phyloP scores from a whole-genome alignment of 345 rosid genomes.

The Noccaea caerulescens region DNA sequence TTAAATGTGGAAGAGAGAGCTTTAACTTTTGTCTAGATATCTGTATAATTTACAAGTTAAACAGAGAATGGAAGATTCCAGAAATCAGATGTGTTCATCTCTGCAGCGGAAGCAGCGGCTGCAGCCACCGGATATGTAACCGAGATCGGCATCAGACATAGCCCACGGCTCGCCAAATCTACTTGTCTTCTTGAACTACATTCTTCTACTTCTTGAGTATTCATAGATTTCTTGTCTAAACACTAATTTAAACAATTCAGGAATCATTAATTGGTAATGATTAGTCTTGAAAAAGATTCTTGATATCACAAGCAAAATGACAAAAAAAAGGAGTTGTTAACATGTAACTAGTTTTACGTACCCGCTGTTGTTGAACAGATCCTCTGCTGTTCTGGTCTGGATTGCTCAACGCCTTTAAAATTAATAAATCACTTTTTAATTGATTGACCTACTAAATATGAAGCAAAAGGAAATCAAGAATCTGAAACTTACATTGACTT shows the following conservation, averaged over 20 bases:
- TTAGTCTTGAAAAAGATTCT: constrained; percentile 33
- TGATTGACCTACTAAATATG: not conserved
- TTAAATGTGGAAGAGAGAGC: not conserved
- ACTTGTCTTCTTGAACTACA: constrained; percentile 47
- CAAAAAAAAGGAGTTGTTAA: constrained; percentile 38
- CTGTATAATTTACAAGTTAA: constrained; percentile 26
- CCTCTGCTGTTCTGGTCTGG: constrained; percentile 76
- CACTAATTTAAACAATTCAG: constrained; percentile 28
- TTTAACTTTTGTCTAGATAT: constrained; percentile 7
- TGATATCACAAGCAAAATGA: constrained; percentile 37
- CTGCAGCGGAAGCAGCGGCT: constrained; percentile 45
- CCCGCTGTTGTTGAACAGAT: constrained; percentile 78
- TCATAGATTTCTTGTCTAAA: constrained; percentile 19
- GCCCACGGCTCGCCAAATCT: constrained; percentile 76
- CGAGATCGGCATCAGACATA: constrained; percentile 82
- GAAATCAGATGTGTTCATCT: constrained; percentile 65
- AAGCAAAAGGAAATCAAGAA: constrained; percentile 1
- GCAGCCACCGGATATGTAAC: constrained; percentile 65
- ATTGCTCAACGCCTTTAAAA: constrained; percentile 61
- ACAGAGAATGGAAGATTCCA: constrained; percentile 53
- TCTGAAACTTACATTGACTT: constrained; percentile 61
- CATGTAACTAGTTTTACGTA: constrained; percentile 41
- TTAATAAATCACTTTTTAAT: not conserved
- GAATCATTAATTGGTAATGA: constrained; percentile 29
- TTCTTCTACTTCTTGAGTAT: constrained; percentile 37